phyloP scores from a whole-genome alignment of 768 basidiomycete genomes.

The Trametes punicea region DNA sequence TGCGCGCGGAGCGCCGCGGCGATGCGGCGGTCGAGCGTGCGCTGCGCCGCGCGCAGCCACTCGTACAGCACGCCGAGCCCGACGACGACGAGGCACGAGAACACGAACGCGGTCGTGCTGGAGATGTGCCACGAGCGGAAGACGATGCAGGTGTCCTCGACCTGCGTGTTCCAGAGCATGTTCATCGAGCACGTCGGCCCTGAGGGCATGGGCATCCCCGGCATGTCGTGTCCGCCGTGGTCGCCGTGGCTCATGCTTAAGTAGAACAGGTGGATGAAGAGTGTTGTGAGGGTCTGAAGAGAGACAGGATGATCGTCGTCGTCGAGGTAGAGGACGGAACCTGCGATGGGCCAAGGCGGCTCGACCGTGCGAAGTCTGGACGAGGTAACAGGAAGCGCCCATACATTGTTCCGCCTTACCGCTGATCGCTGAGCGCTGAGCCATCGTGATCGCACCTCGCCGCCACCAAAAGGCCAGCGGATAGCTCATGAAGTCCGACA shows the following conservation, averaged over 20 bases:
- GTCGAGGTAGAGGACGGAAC: not conserved
- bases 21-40: conserved; percentile 55
- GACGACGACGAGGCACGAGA: conserved; percentile 65
- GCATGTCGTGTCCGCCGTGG: conserved; percentile 42
- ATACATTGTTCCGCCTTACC: not conserved
- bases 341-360: not conserved
- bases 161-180: conserved; percentile 87
- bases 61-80: conserved; percentile 74
- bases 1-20: conserved; percentile 43
- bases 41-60: conserved; percentile 67
- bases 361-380: conserved; percentile 6
- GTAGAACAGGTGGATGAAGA: not conserved
- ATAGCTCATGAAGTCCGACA: too few relatives aligned
- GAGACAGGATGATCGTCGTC: not conserved
- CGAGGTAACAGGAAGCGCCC: not conserved
- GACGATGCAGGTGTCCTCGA: conserved; percentile 78
- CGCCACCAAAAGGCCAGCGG: too few relatives aligned
- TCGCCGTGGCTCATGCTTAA: conserved; percentile 35
- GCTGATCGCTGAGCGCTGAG: too few relatives aligned
- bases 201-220: conserved; percentile 37
- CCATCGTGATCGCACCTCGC: too few relatives aligned
- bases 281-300: not conserved
- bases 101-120: conserved; percentile 50
- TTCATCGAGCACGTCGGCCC: conserved; percentile 61
- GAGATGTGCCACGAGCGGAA: conserved; percentile 76